Evolutionary conservation across 106 monocot genomes (phyloP), one percentile per base, ranked within the genome.

Genomic region (Apostasia shenzhenica): DNA sequence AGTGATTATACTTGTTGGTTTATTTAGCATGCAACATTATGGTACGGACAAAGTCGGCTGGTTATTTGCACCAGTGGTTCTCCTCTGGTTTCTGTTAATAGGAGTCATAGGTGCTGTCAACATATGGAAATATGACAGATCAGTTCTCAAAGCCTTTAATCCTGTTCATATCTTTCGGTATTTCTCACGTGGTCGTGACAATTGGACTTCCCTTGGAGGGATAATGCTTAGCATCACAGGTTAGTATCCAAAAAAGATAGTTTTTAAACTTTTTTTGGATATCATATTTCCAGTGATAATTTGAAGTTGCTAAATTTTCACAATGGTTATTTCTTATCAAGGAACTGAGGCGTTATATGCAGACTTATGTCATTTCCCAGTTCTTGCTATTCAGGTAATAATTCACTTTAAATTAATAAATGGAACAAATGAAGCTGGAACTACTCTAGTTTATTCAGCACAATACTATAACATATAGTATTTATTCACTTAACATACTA

Each of bases 221-320:
- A 82, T 89, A 55, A 72, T 89, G 77, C 84, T 89, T 63, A 79
- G 88, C 57, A 82, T 89, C 44, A 82, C 88, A 77, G 84, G 88
- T 80, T 4, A 54, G 63, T 3, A 59, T 47, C 39, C n/a, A 8
- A 59, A 39, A 59, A 59, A 39, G 59, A 2, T 8, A 59, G 41
- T 1, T 3, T 62, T 62, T 0, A 1, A 26, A 26, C 26, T 26
- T 26, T 26, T 26, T 26, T 26, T 26, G 4, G 50, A 50, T 50
- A 50, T 50, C 8, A 5, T 62, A 45, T 45, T 8, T 44, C 9
- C 13, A 62, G 42, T 45, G 42, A 45, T 62, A 5, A 13, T 11
- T 43, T 45, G 26, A 26, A 3, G 12, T 8, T 50, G 50, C 50
- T 8, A 50, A 50, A 50, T 5, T 50, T 8, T 50, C 50, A 5